Conservation (phyloP, 208 protist genomes). For the Leishmania gerbilli region DNA sequence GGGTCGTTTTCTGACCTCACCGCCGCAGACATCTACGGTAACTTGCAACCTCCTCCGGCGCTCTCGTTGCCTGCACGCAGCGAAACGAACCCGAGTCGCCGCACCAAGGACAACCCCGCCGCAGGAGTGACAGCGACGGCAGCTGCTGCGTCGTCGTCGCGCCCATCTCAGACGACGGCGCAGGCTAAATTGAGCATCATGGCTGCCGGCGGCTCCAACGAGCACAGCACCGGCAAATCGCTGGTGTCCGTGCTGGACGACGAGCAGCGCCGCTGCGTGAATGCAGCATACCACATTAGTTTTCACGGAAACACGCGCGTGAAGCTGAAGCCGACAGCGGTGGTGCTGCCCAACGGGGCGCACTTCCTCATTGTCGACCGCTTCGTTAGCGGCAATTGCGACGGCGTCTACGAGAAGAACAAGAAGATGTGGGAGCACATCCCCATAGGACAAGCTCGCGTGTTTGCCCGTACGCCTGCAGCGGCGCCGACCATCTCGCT, state of each 20-base stretch:
- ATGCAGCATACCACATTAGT: slow-evolving; percentile 51
- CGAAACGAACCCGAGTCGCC: not conserved
- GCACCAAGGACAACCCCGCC: not conserved
- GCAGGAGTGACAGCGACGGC: not conserved
- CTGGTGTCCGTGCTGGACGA: slow-evolving; percentile 25
- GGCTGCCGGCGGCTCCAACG: not conserved
- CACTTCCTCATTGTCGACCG: slow-evolving; percentile 71
- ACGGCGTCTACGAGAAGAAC: slow-evolving; percentile 73
- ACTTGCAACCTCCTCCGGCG: not conserved
- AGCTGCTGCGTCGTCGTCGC: not conserved
- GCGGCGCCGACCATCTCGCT: not conserved
- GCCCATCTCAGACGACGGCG: not conserved
- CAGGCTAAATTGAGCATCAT: not conserved
- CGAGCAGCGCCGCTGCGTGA: slow-evolving; percentile 42
- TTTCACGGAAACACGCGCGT: slow-evolving; percentile 68
- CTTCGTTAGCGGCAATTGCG: slow-evolving; percentile 48
- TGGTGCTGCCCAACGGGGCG: slow-evolving; percentile 42
- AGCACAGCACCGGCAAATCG: slow-evolving; percentile 16
- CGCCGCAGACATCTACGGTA: not conserved
- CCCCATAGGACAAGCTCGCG: slow-evolving; percentile 64
- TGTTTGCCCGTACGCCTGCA: slow-evolving; percentile 43
- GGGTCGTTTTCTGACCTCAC: not conserved
- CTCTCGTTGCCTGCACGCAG: not conserved
- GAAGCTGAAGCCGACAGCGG: slow-evolving; percentile 45
- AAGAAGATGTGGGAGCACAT: slow-evolving; percentile 84